phyloP scores from a whole-genome alignment of 768 basidiomycete genomes.

The Russula vinacea region DNA sequence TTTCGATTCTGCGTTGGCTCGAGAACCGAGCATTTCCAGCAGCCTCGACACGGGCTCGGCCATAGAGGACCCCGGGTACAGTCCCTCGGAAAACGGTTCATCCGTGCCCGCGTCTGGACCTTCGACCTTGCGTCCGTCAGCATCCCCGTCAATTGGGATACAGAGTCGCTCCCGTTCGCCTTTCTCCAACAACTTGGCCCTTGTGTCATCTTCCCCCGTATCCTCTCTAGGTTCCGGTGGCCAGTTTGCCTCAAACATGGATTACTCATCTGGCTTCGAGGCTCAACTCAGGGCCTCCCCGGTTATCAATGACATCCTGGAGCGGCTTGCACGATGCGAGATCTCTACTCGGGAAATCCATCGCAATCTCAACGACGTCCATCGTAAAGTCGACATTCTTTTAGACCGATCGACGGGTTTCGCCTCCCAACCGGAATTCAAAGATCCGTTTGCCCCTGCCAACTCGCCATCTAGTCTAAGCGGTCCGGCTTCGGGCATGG shows the following conservation, averaged over 20 bases:
- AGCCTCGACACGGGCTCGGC: constrained; percentile 28
- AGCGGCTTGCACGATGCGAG: constrained; percentile 71
- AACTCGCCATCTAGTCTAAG: constrained; percentile 32
- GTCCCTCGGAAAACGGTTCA: constrained; percentile 21
- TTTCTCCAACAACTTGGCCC: constrained; percentile 46
- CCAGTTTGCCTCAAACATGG: constrained; percentile 51
- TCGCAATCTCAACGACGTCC: constrained; percentile 67
- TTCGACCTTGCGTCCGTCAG: constrained; percentile 25
- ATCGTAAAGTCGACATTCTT: constrained; percentile 73
- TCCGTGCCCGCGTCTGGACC: constrained; percentile 19
- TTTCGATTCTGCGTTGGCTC: constrained; percentile 26
- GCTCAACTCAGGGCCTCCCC: constrained; percentile 73
- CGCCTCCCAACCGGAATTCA: constrained; percentile 61
- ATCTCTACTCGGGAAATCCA: constrained; percentile 67
- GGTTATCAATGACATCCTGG: constrained; percentile 69
- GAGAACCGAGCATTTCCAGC: constrained; percentile 27
- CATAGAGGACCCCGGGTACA: constrained; percentile 18
- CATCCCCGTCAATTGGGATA: constrained; percentile 28
- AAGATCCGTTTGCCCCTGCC: constrained; percentile 67
- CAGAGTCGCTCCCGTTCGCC: constrained; percentile 39
- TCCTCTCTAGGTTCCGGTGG: constrained; percentile 77
- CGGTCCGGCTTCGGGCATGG: constrained; percentile 41
- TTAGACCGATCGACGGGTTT: constrained; percentile 60
- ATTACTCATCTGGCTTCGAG: constrained; percentile 56
- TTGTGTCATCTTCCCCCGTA: constrained; percentile 68